These are phyloP conservation scores for Thinopyrum elongatum DNA, from an alignment of 176 grass and related monocot species.

Conservation along the genomic window DNA sequence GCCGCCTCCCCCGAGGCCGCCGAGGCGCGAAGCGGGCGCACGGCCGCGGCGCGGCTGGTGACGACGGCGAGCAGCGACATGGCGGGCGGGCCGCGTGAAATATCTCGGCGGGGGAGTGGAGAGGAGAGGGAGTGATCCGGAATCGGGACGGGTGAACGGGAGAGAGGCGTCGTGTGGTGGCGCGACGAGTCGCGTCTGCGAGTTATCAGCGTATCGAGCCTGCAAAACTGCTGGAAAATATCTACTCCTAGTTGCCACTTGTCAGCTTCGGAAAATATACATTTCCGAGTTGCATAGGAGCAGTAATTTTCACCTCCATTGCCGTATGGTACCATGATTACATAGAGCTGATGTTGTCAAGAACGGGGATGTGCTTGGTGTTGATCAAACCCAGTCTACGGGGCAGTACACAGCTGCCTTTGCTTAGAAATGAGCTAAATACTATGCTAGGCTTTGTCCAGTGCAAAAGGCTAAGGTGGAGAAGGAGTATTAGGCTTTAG, in stretches of 20 bases:
- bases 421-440: too few species aligned
- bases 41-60: conserved; percentile 19
- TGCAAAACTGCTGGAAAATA: neutral
- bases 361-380: too few species aligned
- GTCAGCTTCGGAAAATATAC: neutral
- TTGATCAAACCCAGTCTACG: too few species aligned
- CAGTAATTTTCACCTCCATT: neutral
- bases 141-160: conserved; percentile 26
- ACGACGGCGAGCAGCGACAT: conserved; percentile 55
- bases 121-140: conserved; percentile 13
- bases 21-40: conserved; percentile 25
- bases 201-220: neutral
- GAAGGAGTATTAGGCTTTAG: too few species aligned
- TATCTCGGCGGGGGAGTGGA: conserved; percentile 27
- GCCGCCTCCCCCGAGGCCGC: conserved; percentile 43
- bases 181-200: neutral
- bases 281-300: neutral
- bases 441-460: too few species aligned
- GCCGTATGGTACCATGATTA: neutral
- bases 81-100: neutral
- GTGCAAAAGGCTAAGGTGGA: too few species aligned
- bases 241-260: neutral
- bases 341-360: neutral
- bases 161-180: neutral
- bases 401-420: too few species aligned